Percentiles rank a stretch among this genome's conserved stretches.
Conservation (phyloP, 768 basidiomycete species). For the Holtermanniella nyarrowii region DNA sequence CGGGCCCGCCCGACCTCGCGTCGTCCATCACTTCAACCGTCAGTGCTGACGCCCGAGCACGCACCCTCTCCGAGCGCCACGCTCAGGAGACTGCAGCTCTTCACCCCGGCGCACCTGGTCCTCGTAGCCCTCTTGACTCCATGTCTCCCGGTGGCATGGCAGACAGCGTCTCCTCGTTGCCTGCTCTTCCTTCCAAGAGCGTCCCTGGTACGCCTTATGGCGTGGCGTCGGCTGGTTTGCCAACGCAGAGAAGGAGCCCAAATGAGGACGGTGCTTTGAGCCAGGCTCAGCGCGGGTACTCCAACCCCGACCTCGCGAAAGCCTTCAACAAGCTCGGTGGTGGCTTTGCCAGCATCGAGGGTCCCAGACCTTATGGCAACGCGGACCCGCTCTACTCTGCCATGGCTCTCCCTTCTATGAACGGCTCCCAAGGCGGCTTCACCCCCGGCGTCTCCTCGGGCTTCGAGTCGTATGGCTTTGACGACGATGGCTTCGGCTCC, state of each 20-base stretch:
- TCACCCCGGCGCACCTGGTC: not conserved
- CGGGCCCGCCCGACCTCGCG: conserved; percentile 22
- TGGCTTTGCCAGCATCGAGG: conserved; percentile 24
- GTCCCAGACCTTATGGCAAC: conserved; percentile 22
- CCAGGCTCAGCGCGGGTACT: conserved; percentile 36
- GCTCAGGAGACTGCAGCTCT: conserved; percentile 12
- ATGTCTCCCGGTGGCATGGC: conserved; percentile 28
- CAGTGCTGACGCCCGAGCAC: conserved; percentile 7
- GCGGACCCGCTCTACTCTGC: conserved; percentile 25
- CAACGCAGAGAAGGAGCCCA: conserved; percentile 19
- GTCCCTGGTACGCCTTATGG: conserved; percentile 41
- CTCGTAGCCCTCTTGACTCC: not conserved
- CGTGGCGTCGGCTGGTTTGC: conserved; percentile 12
- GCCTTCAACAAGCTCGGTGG: conserved; percentile 36
- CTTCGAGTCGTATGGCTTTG: conserved; percentile 37
- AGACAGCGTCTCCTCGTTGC: conserved; percentile 37
- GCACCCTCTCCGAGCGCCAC: conserved; percentile 12
- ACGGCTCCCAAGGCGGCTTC: conserved; percentile 11
- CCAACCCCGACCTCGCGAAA: conserved; percentile 41
- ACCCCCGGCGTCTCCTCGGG: conserved; percentile 6
- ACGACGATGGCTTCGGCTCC: conserved; percentile 39
- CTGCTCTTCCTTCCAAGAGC: conserved; percentile 39
- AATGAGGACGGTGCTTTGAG: conserved; percentile 19
- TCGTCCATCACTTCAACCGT: conserved; percentile 10
- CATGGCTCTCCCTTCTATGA: conserved; percentile 7